Evolutionary conservation across 1,284 basidiomycete species (phyloP), one percentile per base, ranked within the genome.

Genomic region (Pseudomicrostroma phylloplanum): DNA sequence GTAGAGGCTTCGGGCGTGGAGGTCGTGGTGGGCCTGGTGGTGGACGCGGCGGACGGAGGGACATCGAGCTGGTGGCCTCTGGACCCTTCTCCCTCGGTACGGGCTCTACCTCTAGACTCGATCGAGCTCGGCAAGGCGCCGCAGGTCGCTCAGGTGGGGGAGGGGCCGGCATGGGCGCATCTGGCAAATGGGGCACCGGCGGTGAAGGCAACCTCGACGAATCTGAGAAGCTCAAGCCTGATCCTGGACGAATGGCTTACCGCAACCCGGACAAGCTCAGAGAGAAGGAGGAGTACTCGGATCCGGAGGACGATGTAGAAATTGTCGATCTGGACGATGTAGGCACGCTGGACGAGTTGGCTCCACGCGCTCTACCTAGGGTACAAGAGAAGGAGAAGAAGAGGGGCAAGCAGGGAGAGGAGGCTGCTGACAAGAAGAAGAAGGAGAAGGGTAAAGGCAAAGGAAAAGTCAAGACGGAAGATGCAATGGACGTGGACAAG

Each of bases 81-180:
- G 88, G 89, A 6, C 92, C 90, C 12, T 90, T 94, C 80, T 92
- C 96, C 77, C 85, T 86, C 54, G 86, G 92, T 54, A 89, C 91
- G 3, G 88, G 88, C 56, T 49, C 39, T 23, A 11, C 15, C 13
- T 19, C 36, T 13, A 7, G 26, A 39, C 36, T 39, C 1, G 19
- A 61, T 54, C 21, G 58, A 49, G 11, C 69, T 68, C 57, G 30
- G 86, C 6, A 85, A 90, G 91, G 93, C 4, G 89, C 87, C 48
- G 86, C 96, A 23, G 96, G 92, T 92, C 84, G 85, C 25, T 89
- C 89, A 69, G 91, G 83, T 89, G 80, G 88, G 91, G 64, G 83
- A 86, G 63, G 81, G 88, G 69, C 83, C 84, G 1, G 82, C 84
- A 1, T 70, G 81, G 40, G 86, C 85, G 56, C 43, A n/a, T 17